A percentile compares a stretch with the other conserved stretches of the same genome.
These are phyloP conservation scores for Neurospora sp. DNA, from an alignment of 495 filamentous ascomycete species.

Conservation along the genomic window DNA sequence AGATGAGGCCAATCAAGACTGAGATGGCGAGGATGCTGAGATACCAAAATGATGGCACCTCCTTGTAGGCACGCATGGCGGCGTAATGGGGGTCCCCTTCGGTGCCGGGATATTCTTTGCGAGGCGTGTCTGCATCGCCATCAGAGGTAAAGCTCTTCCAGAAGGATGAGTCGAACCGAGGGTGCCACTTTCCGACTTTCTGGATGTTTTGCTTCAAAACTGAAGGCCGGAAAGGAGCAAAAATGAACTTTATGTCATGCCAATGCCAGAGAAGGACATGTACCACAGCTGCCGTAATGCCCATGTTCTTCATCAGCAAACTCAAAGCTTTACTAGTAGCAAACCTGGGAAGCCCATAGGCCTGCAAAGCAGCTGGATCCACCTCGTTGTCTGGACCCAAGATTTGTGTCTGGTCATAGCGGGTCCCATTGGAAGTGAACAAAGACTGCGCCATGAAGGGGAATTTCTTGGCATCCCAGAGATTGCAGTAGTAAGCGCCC, in stretches of 20 bases:
- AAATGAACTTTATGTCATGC: conserved; percentile 14
- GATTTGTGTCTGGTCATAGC: conserved; percentile 36
- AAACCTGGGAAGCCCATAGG: conserved; percentile 31
- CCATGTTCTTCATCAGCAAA: conserved; percentile 29
- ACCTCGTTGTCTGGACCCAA: conserved; percentile 28
- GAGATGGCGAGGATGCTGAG: conserved; percentile 29
- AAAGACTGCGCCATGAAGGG: conserved; percentile 40
- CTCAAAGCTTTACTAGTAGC: conserved; percentile 30
- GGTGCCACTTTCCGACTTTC: not conserved
- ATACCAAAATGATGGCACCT: conserved; percentile 47
- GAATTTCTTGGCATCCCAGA: conserved; percentile 34
- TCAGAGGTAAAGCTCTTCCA: not conserved
- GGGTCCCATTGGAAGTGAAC: conserved; percentile 39
- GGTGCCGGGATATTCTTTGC: conserved; percentile 2
- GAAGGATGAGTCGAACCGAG: not conserved
- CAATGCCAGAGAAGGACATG: conserved; percentile 31
- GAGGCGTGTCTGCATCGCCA: not conserved
- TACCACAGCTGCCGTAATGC: conserved; percentile 30
- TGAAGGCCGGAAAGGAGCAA: conserved; percentile 12
- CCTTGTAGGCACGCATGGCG: conserved; percentile 35
- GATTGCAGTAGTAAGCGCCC: conserved; percentile 35
- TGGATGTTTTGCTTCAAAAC: conserved; percentile 11
- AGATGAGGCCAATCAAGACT: conserved; percentile 37
- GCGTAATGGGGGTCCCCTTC: conserved; percentile 38
- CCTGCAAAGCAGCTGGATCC: conserved; percentile 17